Base-by-base conservation (phyloP, 768 basidiomycete genomes). In the Leccinum barrowsii region DNA sequence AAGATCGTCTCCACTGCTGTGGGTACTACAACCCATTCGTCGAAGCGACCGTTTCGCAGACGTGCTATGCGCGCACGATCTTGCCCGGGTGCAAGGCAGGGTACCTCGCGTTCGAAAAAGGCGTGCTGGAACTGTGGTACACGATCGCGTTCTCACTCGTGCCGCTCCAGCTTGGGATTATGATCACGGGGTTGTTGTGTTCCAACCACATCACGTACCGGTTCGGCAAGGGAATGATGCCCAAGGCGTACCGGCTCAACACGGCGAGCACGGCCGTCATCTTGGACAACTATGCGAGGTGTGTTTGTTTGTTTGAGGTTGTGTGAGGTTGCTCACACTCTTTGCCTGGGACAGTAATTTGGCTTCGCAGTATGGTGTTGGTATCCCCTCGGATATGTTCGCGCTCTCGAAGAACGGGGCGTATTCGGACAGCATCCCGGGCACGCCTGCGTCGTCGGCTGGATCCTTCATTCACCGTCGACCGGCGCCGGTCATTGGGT, bases 201-300 rank as follows among this genome's bases (percentile, higher is more conserved):
- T 85, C 85, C 22, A 92, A 90, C 73, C 90, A 92, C 63, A 85
- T 93, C 69, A 92, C 90, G 21, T 92, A 91, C 70, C 80, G 90
- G 53, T 92, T 92, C 70, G 90, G 90, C 10, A 92, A 92, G 76
- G 90, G 91, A 59, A 85, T 92, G 84, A 90, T 87, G 80, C 90
- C 90, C 44, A 89, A 90, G 77, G 84, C 86, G 13, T 92, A 93
- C 72, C 78, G 89, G 35, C 77, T 92, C 48, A 85, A 85, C 74
- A 75, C 83, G 78, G 81, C 79, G 58, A 85, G 82, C 59, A 89
- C 92, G 86, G 87, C 86, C 3, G 80, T 89, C 54, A 90, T 93
- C 69, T 86, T 92, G 87, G 90, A 93, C 62, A 85, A 87, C 58
- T 92, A 90, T 68, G 89, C 88, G 19, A 86, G 78, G 89, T 90